These are phyloP conservation scores for Aureobasidium mangrovei DNA, from an alignment of 2,329 filamentous ascomycete species.

Conservation along the genomic window DNA sequence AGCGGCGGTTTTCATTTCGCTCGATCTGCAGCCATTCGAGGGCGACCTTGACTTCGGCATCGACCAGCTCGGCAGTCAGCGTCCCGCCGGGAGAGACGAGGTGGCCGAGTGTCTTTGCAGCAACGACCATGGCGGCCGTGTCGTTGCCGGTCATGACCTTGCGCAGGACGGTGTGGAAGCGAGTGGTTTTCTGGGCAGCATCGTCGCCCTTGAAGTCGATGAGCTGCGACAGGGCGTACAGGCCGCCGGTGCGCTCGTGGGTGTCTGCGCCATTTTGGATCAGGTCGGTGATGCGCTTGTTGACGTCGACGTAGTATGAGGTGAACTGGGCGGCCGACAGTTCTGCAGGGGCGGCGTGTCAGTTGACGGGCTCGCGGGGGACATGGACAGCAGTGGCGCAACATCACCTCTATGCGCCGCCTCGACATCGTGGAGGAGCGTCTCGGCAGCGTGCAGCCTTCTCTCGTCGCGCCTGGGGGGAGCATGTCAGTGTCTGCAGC, in stretches of 20 bases:
- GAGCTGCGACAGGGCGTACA: constrained; percentile 83
- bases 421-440: constrained; percentile 9
- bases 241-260: constrained; percentile 80
- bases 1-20: constrained; percentile 82
- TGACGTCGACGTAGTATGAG: constrained; percentile 32
- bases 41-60: constrained; percentile 92
- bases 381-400: neutral
- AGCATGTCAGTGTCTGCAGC: neutral
- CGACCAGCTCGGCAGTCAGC: constrained; percentile 88
- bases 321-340: constrained; percentile 3
- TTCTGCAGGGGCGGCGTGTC: constrained; percentile 4
- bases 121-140: constrained; percentile 79
- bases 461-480: constrained; percentile 8
- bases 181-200: constrained; percentile 82
- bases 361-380: neutral
- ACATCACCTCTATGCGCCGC: constrained; percentile 11
- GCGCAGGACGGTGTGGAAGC: constrained; percentile 85
- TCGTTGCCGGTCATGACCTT: constrained; percentile 85
- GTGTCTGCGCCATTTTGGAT: constrained; percentile 81
- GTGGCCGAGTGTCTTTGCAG: constrained; percentile 79
- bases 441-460: constrained; percentile 10
- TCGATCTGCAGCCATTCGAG: constrained; percentile 96
- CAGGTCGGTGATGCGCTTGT: constrained; percentile 57
- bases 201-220: constrained; percentile 97
- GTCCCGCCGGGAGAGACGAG: constrained; percentile 88